Percentiles rank a stretch among this genome's conserved stretches.
Conservation (phyloP, 2,329 filamentous ascomycete genomes). For the Chaetothyriales sp. region DNA sequence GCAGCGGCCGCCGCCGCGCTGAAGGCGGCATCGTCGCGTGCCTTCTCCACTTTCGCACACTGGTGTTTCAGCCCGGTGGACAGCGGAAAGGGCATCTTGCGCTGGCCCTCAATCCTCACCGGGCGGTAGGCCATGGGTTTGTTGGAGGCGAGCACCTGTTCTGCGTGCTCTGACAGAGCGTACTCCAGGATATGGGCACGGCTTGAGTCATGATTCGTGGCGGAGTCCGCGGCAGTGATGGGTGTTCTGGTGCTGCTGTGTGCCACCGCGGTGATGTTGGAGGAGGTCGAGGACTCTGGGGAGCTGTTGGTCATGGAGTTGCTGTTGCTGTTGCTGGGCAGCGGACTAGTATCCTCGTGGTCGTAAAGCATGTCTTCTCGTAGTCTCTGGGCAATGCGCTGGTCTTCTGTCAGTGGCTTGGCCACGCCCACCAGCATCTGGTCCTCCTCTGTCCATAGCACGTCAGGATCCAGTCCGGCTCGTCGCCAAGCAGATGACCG, state of each 20-base stretch:
- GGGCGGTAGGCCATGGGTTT: background rate
- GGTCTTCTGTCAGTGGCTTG: slow-evolving; percentile 11
- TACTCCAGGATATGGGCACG: no score
- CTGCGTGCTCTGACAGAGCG: no score
- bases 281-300: background rate
- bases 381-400: slow-evolving; percentile 15
- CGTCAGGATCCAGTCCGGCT: slow-evolving; percentile 32
- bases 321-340: background rate
- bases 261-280: no score
- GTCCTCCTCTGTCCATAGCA: slow-evolving; percentile 34
- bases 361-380: slow-evolving; percentile 16
- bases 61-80: background rate
- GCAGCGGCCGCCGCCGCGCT: no score
- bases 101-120: slow-evolving; percentile 2
- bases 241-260: no score
- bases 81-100: slow-evolving; percentile 12
- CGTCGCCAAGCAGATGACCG: slow-evolving; percentile 37
- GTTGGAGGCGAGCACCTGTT: background rate
- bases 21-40: no score
- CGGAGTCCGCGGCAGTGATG: no score
- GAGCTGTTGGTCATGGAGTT: background rate
- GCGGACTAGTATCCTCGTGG: background rate
- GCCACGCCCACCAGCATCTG: slow-evolving; percentile 27
- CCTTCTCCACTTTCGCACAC: no score
- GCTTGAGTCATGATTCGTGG: no score